Conservation (phyloP, 2,329 filamentous ascomycete species). For the Colletotrichum endophyticum region DNA sequence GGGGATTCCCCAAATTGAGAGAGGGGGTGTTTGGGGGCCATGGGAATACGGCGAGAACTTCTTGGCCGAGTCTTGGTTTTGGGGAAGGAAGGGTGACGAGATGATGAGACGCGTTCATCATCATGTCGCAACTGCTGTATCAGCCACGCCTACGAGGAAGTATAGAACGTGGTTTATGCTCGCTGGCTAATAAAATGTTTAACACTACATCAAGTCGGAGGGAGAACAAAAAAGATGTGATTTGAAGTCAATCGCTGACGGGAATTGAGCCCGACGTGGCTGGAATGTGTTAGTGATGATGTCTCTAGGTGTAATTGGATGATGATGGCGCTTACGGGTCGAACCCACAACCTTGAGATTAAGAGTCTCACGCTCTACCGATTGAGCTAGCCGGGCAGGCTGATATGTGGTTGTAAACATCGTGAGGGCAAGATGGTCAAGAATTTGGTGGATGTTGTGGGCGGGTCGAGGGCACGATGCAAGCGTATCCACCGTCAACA, state of each 20-base stretch:
- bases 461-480: background rate
- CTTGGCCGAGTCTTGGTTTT: background rate
- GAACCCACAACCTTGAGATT: constrained; percentile 65
- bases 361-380: constrained; percentile 78
- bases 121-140: rapidly evolving
- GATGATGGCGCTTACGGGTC: constrained; percentile 28
- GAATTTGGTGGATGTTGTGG: background rate
- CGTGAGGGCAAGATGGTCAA: background rate
- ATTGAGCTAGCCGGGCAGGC: constrained; percentile 66
- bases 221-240: background rate
- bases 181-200: background rate
- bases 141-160: background rate
- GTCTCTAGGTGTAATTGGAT: rapidly evolving
- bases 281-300: background rate
- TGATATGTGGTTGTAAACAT: background rate
- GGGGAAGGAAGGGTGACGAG: background rate
- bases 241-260: constrained; percentile 7
- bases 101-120: too few relatives aligned
- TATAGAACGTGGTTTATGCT: background rate
- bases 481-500: background rate
- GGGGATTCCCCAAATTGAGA: background rate
- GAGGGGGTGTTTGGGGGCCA: background rate
- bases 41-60: background rate
- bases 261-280: constrained; percentile 20
- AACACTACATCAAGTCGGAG: rapidly evolving